Evolutionary conservation across 2,329 filamentous ascomycete genomes (phyloP).

Genomic region (Aspergillus ruber): DNA sequence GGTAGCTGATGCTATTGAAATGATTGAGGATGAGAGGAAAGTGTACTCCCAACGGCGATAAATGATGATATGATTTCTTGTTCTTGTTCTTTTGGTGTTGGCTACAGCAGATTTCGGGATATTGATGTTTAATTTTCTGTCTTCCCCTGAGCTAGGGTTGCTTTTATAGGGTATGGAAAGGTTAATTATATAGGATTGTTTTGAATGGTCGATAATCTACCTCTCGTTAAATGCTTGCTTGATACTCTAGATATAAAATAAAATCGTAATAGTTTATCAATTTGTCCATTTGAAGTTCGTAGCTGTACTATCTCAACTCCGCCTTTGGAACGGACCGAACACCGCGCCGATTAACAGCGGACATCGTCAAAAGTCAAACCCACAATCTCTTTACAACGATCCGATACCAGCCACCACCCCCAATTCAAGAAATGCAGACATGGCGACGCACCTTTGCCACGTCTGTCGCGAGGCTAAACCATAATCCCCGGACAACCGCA

Average conservation of each 20-base stretch:
- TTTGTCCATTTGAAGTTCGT: too few relatives aligned
- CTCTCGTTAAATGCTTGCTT: not conserved
- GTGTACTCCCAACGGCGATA: conserved; percentile 28
- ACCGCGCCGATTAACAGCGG: not conserved
- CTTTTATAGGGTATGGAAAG: not conserved
- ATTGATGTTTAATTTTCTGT: not conserved
- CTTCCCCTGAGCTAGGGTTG: not conserved
- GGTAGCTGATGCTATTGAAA: conserved; percentile 42
- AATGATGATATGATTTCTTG: not conserved
- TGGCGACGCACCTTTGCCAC: conserved; percentile 36
- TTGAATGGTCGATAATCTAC: conserved; percentile 4
- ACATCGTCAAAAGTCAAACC: conserved; percentile 4
- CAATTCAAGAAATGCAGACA: conserved; percentile 29
- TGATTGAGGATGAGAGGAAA: conserved; percentile 45
- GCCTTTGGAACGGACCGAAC: conserved; percentile 1
- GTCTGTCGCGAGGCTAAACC: conserved; percentile 26
- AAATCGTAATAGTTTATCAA: too few relatives aligned
- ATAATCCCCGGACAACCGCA: conserved; percentile 12
- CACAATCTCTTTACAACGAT: conserved; percentile 4
- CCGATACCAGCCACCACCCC: not conserved
- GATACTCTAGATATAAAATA: not conserved
- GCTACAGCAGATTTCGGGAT: not conserved
- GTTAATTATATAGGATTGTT: not conserved
- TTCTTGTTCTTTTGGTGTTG: not conserved
- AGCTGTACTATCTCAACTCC: conserved; percentile 3